A percentile compares a stretch with the other conserved stretches of the same genome.
Evolutionary conservation across 1,284 basidiomycete genomes (phyloP).

Genomic region (Ceratobasidium sp.): DNA sequence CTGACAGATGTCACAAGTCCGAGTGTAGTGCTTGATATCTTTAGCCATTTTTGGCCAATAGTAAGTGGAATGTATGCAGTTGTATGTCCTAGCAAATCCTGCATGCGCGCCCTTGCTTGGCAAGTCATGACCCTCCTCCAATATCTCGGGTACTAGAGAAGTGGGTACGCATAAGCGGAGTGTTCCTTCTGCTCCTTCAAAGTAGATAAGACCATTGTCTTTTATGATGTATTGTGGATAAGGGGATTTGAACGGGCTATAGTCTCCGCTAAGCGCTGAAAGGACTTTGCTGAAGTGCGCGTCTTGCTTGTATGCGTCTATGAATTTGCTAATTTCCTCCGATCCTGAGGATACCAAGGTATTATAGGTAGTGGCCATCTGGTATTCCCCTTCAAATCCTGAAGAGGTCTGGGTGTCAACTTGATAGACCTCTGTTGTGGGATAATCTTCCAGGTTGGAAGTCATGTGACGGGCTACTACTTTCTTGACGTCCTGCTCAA

Average conservation of each 20-base stretch:
- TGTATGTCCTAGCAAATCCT: constrained; percentile 54
- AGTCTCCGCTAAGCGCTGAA: no score
- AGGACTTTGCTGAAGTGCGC: no score
- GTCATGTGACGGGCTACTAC: background rate
- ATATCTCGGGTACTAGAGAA: no score
- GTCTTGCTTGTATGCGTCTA: no score
- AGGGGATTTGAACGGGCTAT: background rate
- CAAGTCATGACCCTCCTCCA: constrained; percentile 52
- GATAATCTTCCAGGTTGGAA: background rate
- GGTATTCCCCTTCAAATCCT: no score
- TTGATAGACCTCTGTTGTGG: no score
- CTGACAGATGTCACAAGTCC: constrained; percentile 61
- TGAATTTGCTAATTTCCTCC: no score
- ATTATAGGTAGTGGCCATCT: background rate
- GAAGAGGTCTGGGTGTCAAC: no score
- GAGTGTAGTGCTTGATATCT: constrained; percentile 54
- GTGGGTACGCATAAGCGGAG: no score
- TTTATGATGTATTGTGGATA: constrained; percentile 48
- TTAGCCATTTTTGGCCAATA: constrained; percentile 59
- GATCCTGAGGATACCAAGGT: no score
- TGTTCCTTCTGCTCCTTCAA: constrained; percentile 46
- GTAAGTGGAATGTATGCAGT: constrained; percentile 50
- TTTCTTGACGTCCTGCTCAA: constrained; percentile 17
- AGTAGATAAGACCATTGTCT: constrained; percentile 54
- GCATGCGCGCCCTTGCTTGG: constrained; percentile 55